A percentile compares a stretch with the other conserved stretches of the same genome.
These are phyloP conservation scores for Volvariella surrecta DNA, from an alignment of 1,284 basidiomycete species.

Conservation along the genomic window DNA sequence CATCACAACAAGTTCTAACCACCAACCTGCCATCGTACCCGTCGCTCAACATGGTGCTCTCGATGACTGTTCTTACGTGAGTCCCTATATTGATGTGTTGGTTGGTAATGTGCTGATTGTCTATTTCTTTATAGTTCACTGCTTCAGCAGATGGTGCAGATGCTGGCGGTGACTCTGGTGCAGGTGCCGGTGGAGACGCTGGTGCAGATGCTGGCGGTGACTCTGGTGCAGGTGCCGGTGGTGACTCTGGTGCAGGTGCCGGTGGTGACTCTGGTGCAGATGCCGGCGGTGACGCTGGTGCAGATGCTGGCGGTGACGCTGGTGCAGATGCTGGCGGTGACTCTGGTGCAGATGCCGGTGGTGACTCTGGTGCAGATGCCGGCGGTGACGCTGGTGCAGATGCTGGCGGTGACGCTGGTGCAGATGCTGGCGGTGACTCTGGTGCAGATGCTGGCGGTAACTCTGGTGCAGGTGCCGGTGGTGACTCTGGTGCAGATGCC, in stretches of 20 bases:
- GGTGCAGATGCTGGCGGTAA: slow-evolving; percentile 11
- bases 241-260: slow-evolving; percentile 8
- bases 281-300: slow-evolving; percentile 7
- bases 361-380: background rate
- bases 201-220: slow-evolving; percentile 12
- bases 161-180: slow-evolving; percentile 11
- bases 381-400: too few species aligned
- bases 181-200: slow-evolving; percentile 13
- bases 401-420: too few species aligned
- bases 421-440: too few species aligned
- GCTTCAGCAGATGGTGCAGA: slow-evolving; percentile 20
- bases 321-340: too few species aligned
- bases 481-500: slow-evolving; percentile 12
- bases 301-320: background rate
- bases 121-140: slow-evolving; percentile 25
- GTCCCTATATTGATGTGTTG: slow-evolving; percentile 9
- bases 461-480: slow-evolving; percentile 12
- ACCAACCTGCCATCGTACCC: slow-evolving; percentile 56
- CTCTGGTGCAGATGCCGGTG: too few species aligned
- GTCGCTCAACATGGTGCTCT: slow-evolving; percentile 52
- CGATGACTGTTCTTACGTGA: slow-evolving; percentile 51
- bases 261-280: slow-evolving; percentile 6
- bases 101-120: slow-evolving; percentile 2
- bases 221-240: slow-evolving; percentile 10
- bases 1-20: slow-evolving; percentile 54